phyloP scores from a whole-genome alignment of 345 rosid species.

The Turritis glabra region DNA sequence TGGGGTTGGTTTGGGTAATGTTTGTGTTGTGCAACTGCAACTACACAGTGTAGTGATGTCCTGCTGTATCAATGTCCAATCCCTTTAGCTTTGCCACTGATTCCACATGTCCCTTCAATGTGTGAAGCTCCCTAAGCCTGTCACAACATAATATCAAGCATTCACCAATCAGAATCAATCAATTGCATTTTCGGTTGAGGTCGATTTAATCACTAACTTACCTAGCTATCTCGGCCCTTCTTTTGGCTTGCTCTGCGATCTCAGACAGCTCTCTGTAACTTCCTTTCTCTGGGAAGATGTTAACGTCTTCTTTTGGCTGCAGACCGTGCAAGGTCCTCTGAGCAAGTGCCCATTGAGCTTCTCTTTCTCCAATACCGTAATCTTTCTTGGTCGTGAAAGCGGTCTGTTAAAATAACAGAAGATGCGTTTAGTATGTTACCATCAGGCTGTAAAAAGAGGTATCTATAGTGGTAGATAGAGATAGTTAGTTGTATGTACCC shows the following conservation, averaged over 20 bases:
- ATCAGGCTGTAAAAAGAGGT: background rate
- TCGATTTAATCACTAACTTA: conserved; percentile 35
- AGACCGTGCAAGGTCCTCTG: conserved; percentile 88
- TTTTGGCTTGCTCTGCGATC: conserved; percentile 97
- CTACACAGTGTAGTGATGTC: conserved; percentile 84
- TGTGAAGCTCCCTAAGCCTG: conserved; percentile 86
- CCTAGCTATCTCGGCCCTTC: conserved; percentile 98
- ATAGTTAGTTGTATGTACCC: conserved; percentile 47
- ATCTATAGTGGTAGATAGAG: background rate
- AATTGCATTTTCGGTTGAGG: background rate
- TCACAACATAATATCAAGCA: conserved; percentile 6
- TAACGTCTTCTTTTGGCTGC: conserved; percentile 61
- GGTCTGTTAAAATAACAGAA: conserved; percentile 47
- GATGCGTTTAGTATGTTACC: conserved; percentile 15
- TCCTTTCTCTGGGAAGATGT: conserved; percentile 60
- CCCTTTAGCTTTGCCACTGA: conserved; percentile 91
- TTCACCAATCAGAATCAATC: conserved; percentile 24
- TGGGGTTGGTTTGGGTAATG: conserved; percentile 16
- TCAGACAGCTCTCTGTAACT: conserved; percentile 85
- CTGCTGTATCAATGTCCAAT: conserved; percentile 75
- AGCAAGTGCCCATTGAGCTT: conserved; percentile 91
- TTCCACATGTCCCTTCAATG: conserved; percentile 86
- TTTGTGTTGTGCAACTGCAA: conserved; percentile 25
- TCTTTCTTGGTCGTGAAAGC: conserved; percentile 93
- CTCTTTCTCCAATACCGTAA: conserved; percentile 85